phyloP scores from a whole-genome alignment of 2,329 filamentous ascomycete species.

The Phoma sp. region DNA sequence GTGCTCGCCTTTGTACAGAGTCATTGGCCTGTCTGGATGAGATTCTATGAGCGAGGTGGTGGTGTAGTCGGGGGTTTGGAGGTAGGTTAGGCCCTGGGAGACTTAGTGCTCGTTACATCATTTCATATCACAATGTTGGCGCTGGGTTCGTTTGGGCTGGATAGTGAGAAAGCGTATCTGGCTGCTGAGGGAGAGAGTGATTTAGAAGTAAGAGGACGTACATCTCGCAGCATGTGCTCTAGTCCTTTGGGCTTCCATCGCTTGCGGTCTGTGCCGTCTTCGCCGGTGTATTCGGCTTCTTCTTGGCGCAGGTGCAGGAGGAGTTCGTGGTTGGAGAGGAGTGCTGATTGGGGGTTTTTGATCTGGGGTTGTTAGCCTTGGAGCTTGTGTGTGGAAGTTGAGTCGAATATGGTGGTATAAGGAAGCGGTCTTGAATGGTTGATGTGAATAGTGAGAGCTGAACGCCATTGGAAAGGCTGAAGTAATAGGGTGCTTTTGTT shows the following conservation, averaged over 20 bases:
- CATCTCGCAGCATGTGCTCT: constrained; percentile 69
- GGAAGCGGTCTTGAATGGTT: too few species aligned
- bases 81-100: constrained; percentile 58
- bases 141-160: too few species aligned
- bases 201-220: constrained; percentile 52
- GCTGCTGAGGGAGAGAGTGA: neutral
- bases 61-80: constrained; percentile 40
- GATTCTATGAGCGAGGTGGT: constrained; percentile 21
- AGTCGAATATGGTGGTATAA: too few species aligned
- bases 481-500: too few species aligned
- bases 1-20: constrained; percentile 44
- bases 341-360: constrained; percentile 72
- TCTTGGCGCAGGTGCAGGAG: constrained; percentile 54
- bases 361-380: constrained; percentile 56
- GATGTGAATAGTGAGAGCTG: too few species aligned
- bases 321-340: constrained; percentile 77
- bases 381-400: too few species aligned
- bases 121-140: too few species aligned
- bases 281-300: constrained; percentile 44
- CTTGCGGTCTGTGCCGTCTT: constrained; percentile 36
- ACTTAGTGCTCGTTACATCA: neutral
- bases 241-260: constrained; percentile 61
- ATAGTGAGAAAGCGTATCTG: too few species aligned
- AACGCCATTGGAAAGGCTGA: too few species aligned
- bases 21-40: constrained; percentile 39